Evolutionary conservation across 2,329 filamentous ascomycete species (phyloP), one percentile per base, ranked within the genome.

Genomic region (Exophiala calicioides): DNA sequence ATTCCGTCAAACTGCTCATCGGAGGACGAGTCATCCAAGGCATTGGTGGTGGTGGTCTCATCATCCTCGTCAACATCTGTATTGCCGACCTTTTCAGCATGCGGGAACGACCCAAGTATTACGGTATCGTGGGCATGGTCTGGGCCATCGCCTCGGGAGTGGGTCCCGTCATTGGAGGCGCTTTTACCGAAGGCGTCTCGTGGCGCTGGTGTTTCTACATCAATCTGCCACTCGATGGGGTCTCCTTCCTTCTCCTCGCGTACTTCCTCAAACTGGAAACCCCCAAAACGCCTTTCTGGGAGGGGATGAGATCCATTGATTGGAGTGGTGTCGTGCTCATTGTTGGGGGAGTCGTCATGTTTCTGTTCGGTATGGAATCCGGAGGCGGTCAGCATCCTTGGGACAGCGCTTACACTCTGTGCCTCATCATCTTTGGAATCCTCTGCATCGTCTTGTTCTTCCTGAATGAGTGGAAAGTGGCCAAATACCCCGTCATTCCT

Each of bases 331-430:
- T 78, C 1, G 43, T 85, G 8, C 70, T 78, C 2, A 77, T 89
- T 51, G 72, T 87, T 5, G 80, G 79, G 19, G 80, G 77, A 3
- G 82, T 80, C 0, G 65, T 88, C 35, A 86, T 88, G 81, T 67
- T 88, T 13, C 73, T 88, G 1, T 74, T 88, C 10, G 85, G 82
- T 2, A 74, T 90, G 16, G 80, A 87, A 55, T 81, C 84, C 41
- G 86, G 85, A 9, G 85, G 85, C 13, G 75, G 80, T 16, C 71
- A 72, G 2, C 70, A 76, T 41, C 68, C 74, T 0, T 79, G 76
- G 76, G 64, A 65, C 49, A 74, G 70, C 5, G 62, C 72, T 0
- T 77, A 73, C 42, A 70, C 77, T 12, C 70, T 78, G 21, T 73
- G 71, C 33, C 61, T 79, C 1, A 67, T 78, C 10, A 66, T 77